These are phyloP conservation scores for Morella rubra DNA, from an alignment of 306 rosid species.

Conservation along the genomic window DNA sequence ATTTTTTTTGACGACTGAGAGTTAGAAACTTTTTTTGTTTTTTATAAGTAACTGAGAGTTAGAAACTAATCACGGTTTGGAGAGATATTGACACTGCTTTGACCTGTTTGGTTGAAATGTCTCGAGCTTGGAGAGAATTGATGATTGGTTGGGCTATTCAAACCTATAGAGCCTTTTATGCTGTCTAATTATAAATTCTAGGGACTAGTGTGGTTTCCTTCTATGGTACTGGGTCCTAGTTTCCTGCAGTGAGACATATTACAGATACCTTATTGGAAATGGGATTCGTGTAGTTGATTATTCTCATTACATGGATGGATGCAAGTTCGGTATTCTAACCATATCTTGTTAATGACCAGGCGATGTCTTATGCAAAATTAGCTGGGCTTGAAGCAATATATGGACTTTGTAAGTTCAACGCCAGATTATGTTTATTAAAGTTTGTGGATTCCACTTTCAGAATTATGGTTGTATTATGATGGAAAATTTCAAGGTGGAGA, in stretches of 20 bases:
- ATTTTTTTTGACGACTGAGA: background rate
- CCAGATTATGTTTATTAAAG: constrained; percentile 11
- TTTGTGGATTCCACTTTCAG: background rate
- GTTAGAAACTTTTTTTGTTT: background rate
- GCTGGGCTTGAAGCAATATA: constrained; percentile 93
- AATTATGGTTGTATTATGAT: background rate
- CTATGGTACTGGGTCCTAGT: background rate
- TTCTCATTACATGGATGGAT: constrained; percentile 6
- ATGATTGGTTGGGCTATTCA: background rate
- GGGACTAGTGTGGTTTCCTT: background rate
- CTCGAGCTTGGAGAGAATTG: background rate
- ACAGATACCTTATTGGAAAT: background rate
- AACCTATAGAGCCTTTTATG: background rate
- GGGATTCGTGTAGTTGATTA: background rate
- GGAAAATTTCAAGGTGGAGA: background rate
- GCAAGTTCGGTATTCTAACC: constrained; percentile 17
- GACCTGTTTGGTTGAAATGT: background rate
- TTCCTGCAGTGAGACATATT: background rate
- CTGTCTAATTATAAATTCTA: background rate
- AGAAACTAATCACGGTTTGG: background rate
- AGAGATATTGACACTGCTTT: background rate
- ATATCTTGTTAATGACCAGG: constrained; percentile 48
- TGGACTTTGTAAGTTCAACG: constrained; percentile 84
- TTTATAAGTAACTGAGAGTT: background rate
- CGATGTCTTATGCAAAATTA: constrained; percentile 95